Conservation (phyloP, 352 stramenopile species). For the Blastocystis sp. region DNA sequence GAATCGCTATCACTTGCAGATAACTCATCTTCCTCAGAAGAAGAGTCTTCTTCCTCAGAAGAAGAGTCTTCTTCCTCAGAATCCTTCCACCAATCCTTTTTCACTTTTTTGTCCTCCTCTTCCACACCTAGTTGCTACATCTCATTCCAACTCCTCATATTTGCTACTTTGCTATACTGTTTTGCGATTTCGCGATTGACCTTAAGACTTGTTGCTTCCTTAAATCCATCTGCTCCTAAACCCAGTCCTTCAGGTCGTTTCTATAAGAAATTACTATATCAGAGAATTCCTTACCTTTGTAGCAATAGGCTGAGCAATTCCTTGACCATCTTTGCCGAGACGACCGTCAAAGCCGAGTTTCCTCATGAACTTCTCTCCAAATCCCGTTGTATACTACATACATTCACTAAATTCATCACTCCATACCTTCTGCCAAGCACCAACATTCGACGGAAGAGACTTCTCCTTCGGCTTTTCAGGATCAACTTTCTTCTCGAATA, state of each 20-base stretch:
- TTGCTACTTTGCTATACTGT: constrained; percentile 10
- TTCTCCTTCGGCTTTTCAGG: background rate
- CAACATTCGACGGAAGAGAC: background rate
- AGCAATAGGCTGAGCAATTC: constrained; percentile 30
- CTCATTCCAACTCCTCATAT: background rate
- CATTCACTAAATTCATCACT: background rate
- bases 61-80: constrained; percentile 10
- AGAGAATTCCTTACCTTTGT: background rate
- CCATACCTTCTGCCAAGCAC: constrained; percentile 8
- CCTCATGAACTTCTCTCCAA: constrained; percentile 50
- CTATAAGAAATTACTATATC: background rate
- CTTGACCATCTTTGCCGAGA: constrained; percentile 45
- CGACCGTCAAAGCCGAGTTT: constrained; percentile 27
- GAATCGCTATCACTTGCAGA: background rate
- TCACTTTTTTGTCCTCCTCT: constrained; percentile 5
- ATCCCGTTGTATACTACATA: constrained; percentile 28
- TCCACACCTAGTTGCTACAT: background rate
- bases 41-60: background rate
- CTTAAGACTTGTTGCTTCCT: constrained; percentile 17
- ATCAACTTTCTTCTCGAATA: constrained; percentile 24
- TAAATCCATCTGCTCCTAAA: constrained; percentile 38
- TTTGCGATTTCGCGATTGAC: constrained; percentile 11
- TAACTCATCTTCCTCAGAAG: constrained; percentile 5
- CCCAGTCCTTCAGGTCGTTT: constrained; percentile 35
- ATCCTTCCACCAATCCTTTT: constrained; percentile 46